A percentile compares a stretch with the other conserved stretches of the same genome.
phyloP scores from a whole-genome alignment of 805 yeast species.

The Candida loeiensis region DNA sequence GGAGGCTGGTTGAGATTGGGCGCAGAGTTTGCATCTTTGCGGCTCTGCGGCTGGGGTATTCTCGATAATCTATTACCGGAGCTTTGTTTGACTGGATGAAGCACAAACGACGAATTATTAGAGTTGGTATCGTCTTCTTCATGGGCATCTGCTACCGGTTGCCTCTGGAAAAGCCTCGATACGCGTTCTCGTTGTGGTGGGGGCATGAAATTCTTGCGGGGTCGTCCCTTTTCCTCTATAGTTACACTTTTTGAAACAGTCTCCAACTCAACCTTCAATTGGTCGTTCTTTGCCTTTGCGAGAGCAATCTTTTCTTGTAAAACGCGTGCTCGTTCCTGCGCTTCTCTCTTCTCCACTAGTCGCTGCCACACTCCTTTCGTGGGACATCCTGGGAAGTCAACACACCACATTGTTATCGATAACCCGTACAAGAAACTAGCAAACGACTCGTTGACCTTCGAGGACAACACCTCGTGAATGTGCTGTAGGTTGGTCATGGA shows the following conservation, averaged over 20 bases:
- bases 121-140: slow-evolving; percentile 22
- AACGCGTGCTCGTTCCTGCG: slow-evolving; percentile 9
- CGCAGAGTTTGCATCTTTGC: slow-evolving; percentile 8
- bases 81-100: slow-evolving; percentile 17
- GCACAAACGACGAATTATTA: slow-evolving; percentile 21
- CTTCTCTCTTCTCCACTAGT: slow-evolving; percentile 19
- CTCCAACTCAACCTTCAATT: slow-evolving; percentile 19
- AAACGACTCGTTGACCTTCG: slow-evolving; percentile 70
- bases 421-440: slow-evolving; percentile 75
- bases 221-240: slow-evolving; percentile 1
- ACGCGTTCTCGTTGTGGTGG: not conserved
- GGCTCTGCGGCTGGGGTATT: slow-evolving; percentile 19
- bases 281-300: slow-evolving; percentile 22
- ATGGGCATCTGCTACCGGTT: not conserved
- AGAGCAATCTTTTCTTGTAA: slow-evolving; percentile 21
- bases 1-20: slow-evolving; percentile 46
- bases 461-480: slow-evolving; percentile 58
- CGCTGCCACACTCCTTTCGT: slow-evolving; percentile 32
- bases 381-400: slow-evolving; percentile 55
- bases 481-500: slow-evolving; percentile 55
- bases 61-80: slow-evolving; percentile 12
- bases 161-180: not conserved
- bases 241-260: not conserved
- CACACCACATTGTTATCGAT: slow-evolving; percentile 85
- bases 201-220: not conserved